Base-by-base conservation (phyloP, 1,284 basidiomycete genomes). In the Xerocomus nothofagi region DNA sequence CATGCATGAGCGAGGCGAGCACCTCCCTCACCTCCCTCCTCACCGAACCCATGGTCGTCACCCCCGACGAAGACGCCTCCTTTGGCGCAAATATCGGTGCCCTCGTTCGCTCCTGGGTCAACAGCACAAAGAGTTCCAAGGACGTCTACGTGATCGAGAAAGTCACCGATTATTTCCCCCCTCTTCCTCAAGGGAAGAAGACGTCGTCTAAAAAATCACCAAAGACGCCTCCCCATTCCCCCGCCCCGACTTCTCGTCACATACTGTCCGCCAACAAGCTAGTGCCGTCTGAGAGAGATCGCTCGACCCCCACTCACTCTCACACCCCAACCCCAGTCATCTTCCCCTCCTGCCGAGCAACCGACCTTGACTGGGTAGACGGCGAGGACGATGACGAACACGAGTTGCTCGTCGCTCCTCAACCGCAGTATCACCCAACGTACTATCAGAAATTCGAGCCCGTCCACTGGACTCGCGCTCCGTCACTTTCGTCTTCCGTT, bases 21-120 rank as follows among this genome's bases (percentile, higher is more conserved):
- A 66, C 67, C 1, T 70, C 67, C 23, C 66, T 66, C 30, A 56
- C 60, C 0, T 67, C 66, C 39, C 67, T 66, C 20, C 65, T 66
- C 40, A 67, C 31, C 15, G 64, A 66, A 6, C 64, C 64, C 42
- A 57, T 66, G 62, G 58, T 66, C 2, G 62, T 61, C 3, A 66
- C 64, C 0, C 64, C 64, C 2, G 67, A 67, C 33, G 64, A 66
- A 21, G 62, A 69, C 24, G 47, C 41, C 31, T 59, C 56, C 6
- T 69, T 69, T 34, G 57, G 64, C 15, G 52, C 49, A 3, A 61
- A 65, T 4, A 62, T 66, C 26, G 55, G 66, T 3, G 65, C 64
- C 8, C 44, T 70, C 46, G 64, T 66, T 3, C 67, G 66, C 12
- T 59, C 63, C 7, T 69, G 61, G 62, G 66, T 70, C 40, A 52